These are phyloP conservation scores for Juglanconis sp. DNA, from an alignment of 2,329 filamentous ascomycete genomes.

Conservation along the genomic window DNA sequence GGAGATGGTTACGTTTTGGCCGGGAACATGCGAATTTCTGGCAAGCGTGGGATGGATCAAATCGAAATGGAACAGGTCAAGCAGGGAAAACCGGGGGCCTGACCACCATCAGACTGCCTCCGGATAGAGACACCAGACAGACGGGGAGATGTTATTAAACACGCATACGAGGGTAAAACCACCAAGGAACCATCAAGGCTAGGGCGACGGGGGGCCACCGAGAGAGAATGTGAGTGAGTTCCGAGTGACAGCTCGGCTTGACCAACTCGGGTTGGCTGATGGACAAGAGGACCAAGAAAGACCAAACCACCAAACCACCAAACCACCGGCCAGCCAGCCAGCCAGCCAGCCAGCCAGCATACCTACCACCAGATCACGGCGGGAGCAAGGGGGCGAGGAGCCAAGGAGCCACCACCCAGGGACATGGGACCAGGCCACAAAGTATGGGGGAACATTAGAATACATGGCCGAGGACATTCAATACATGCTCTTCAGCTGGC, in stretches of 20 bases:
- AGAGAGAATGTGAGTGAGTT: neutral
- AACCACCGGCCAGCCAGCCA: too few relatives aligned
- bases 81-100: constrained; percentile 42
- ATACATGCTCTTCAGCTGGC: too few relatives aligned
- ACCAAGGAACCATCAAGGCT: neutral
- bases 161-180: neutral
- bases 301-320: constrained; percentile 8
- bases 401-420: too few relatives aligned
- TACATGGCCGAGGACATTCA: too few relatives aligned
- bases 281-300: neutral
- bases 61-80: constrained; percentile 26
- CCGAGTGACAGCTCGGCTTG: neutral
- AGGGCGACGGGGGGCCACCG: neutral
- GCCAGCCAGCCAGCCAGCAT: too few relatives aligned
- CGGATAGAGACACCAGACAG: neutral
- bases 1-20: constrained; percentile 53
- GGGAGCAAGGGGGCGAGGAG: neutral
- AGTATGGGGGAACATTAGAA: too few relatives aligned
- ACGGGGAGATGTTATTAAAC: neutral
- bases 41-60: constrained; percentile 27
- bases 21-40: constrained; percentile 40
- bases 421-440: too few relatives aligned
- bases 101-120: neutral
- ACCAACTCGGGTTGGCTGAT: neutral
- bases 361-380: neutral